Percentiles rank a stretch among this genome's conserved stretches.
Evolutionary conservation across 208 protist species (phyloP).

Genomic region (Jaenimonas drosophilae): DNA sequence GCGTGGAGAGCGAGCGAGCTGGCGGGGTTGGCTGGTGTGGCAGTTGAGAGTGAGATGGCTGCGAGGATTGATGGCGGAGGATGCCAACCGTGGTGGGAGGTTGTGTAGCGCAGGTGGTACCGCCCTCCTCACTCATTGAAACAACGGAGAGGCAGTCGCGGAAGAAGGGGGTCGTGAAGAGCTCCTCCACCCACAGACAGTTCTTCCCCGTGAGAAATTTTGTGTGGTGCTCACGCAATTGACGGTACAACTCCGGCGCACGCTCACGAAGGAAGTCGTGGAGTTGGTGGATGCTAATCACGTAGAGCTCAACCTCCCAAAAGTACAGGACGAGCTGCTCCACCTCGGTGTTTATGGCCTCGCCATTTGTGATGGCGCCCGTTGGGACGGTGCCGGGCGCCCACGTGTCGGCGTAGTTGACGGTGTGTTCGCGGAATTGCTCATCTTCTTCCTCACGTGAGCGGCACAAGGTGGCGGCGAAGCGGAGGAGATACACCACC

Average conservation of each 20-base stretch:
- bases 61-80: too few species aligned
- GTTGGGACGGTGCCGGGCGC: too few species aligned
- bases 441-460: conserved; percentile 8
- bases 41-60: too few species aligned
- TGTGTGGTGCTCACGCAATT: conserved; percentile 7
- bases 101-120: too few species aligned
- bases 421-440: conserved; percentile 7
- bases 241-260: conserved; percentile 8
- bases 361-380: not conserved
- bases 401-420: not conserved
- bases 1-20: not conserved
- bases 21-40: conserved; percentile 1
- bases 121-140: too few species aligned
- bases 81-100: too few species aligned
- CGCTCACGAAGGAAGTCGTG: conserved; percentile 9
- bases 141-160: conserved; percentile 5
- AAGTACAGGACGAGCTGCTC: conserved; percentile 7
- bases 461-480: conserved; percentile 4
- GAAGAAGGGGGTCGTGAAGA: conserved; percentile 2
- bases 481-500: conserved; percentile 6
- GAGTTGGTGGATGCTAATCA: conserved; percentile 10
- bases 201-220: conserved; percentile 11
- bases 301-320: conserved; percentile 4
- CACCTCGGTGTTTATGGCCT: conserved; percentile 1
- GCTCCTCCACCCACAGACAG: conserved; percentile 1